Percentiles rank a stretch among this genome's conserved stretches.
phyloP scores from a whole-genome alignment of 2,329 filamentous ascomycete species.

The Fonsecaea nubica region DNA sequence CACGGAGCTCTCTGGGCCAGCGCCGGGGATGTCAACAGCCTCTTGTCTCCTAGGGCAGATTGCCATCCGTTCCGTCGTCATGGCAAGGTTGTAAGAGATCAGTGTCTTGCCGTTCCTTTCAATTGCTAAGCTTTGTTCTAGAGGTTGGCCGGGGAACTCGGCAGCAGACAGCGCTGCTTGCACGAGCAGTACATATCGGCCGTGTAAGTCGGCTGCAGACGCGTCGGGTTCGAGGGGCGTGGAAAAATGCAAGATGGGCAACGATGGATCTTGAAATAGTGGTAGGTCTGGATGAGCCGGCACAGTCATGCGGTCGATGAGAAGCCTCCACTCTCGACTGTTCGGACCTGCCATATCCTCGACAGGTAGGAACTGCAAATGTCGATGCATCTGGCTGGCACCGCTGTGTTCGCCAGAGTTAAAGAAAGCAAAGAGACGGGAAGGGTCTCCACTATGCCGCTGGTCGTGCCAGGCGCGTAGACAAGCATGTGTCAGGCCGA shows the following conservation, averaged over 20 bases:
- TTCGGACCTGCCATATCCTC: conserved; percentile 49
- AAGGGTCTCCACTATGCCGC: conserved; percentile 21
- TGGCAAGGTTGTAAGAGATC: conserved; percentile 65
- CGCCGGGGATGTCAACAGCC: conserved; percentile 50
- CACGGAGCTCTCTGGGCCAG: conserved; percentile 51
- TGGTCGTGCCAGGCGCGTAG: conserved; percentile 49
- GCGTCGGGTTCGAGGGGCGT: conserved; percentile 27
- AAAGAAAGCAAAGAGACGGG: conserved; percentile 56
- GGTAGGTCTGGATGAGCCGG: conserved; percentile 47
- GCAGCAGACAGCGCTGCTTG: conserved; percentile 44
- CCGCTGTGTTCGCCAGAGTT: conserved; percentile 58
- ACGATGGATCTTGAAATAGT: conserved; percentile 56
- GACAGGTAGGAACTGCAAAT: conserved; percentile 56
- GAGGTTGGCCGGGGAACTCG: conserved; percentile 13
- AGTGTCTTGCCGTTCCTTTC: conserved; percentile 39
- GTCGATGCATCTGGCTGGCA: conserved; percentile 56
- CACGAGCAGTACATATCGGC: conserved; percentile 53
- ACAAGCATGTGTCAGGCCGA: conserved; percentile 51
- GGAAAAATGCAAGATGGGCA: conserved; percentile 37
- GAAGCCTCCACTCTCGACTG: conserved; percentile 52
- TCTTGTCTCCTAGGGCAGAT: conserved; percentile 60
- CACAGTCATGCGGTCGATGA: conserved; percentile 54
- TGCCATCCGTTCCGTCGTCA: conserved; percentile 62
- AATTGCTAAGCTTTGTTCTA: conserved; percentile 25
- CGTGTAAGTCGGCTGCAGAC: conserved; percentile 42